Base-by-base conservation (phyloP, 2,329 filamentous ascomycete species). In the Nemania abortiva region DNA sequence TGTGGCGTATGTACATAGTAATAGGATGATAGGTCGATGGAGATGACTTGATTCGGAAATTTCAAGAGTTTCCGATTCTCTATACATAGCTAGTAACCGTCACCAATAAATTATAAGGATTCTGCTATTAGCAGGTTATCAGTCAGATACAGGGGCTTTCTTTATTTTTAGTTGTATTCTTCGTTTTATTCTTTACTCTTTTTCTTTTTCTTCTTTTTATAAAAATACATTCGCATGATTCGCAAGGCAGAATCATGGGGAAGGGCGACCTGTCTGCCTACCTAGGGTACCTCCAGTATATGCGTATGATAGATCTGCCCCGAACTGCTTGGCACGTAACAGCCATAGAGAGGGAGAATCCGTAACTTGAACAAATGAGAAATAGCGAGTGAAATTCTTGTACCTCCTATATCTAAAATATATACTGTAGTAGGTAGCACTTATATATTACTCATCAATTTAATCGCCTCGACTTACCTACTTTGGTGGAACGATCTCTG, bases 401-500 rank as follows among this genome's bases (percentile, higher is more conserved):
- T 37, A 37, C 34, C 34, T 37, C 34, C 34, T 37, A 6, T 37
- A 37, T 37, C 34, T 37, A 7, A 37, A 9, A 37, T 11, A 1
- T 34, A 9, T 34, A 34, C 5, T 34, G 39, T 42, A 42, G 39
- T 45, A 45, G 13, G 39, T 45, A 45, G 34, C 53, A 55, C n/a
- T 24, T 18, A 7, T 4, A 57, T n/a, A 2, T 27, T 1, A 3
- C 22, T 45, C 24, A 47, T 58, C 55, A 20, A 18, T 37, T 27
- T 3, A 7, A 68, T 63, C 37, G 55, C 58, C 39, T 63, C 22
- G 59, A 63, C 49, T 63, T 63, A 39, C 37, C 49, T 54, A 54
- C 47, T 59, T 22, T 47, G 59, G 65, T 54, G 59, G 63, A 63
- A 50, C 65, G n/a, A 42, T 54, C 10, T 54, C 13, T 18, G 39